Evolutionary conservation across 164 flowering plant genomes (phyloP).

Genomic region (Piper longum): DNA sequence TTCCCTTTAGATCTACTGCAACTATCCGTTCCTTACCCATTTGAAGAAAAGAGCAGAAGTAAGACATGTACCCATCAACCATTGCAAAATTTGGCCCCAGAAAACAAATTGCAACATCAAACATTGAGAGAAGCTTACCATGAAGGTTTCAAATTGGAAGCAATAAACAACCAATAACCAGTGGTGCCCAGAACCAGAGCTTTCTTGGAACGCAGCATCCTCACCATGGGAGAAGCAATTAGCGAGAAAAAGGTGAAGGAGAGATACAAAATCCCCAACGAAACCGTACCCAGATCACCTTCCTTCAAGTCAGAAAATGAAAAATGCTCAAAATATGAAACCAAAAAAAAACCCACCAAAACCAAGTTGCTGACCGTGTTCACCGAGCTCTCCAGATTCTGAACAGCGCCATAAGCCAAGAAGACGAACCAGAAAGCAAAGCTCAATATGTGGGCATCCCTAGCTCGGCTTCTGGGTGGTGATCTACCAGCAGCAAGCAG

Average conservation of each 20-base stretch:
- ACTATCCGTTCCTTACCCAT: no score
- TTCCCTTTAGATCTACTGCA: no score
- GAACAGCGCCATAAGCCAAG: constrained; percentile 85
- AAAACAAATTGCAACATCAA: background rate
- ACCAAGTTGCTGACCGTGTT: constrained; percentile 42
- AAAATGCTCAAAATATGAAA: background rate
- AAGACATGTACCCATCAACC: no score
- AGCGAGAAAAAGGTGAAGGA: constrained; percentile 74
- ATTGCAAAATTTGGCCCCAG: no score
- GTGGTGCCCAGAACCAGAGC: constrained; percentile 78
- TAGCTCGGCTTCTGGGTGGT: constrained; percentile 21
- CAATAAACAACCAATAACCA: constrained; percentile 88
- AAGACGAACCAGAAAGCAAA: constrained; percentile 62
- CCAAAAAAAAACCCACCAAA: background rate
- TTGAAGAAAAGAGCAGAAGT: no score
- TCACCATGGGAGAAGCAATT: constrained; percentile 67
- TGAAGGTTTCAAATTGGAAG: constrained; percentile 72
- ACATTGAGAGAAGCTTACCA: constrained; percentile 31
- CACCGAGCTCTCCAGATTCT: constrained; percentile 71
- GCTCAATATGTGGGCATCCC: constrained; percentile 74
- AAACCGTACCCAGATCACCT: constrained; percentile 60
- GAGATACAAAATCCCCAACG: constrained; percentile 75
- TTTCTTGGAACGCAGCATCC: constrained; percentile 58
- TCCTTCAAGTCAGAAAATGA: constrained; percentile 24
- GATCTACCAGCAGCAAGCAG: constrained; percentile 19